Evolutionary conservation across 805 yeast species (phyloP).

Genomic region (Wickerhamomyces chaumierensis): DNA sequence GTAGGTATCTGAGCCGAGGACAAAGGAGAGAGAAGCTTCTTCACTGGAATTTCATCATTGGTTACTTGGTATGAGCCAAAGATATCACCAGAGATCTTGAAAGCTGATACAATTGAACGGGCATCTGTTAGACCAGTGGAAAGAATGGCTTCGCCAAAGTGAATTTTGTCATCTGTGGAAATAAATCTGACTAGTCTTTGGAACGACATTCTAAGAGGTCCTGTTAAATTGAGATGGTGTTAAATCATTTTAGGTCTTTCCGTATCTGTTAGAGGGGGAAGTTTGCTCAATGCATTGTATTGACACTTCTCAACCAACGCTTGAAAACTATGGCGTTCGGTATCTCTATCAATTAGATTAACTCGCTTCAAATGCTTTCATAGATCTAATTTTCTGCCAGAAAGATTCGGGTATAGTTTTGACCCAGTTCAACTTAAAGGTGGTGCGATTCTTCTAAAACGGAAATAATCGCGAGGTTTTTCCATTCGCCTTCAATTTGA

Average conservation of each 20-base stretch:
- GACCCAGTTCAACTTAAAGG: too few species aligned
- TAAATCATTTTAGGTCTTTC: too few species aligned
- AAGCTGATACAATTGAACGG: slow-evolving; percentile 28
- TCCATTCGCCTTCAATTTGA: background rate
- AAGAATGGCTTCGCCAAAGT: slow-evolving; percentile 39
- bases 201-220: background rate
- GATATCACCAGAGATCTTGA: slow-evolving; percentile 35
- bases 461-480: background rate
- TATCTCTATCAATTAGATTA: too few species aligned
- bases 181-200: slow-evolving; percentile 32
- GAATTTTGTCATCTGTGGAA: slow-evolving; percentile 29
- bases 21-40: slow-evolving; percentile 29
- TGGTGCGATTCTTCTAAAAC: background rate
- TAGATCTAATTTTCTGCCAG: background rate
- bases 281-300: too few species aligned
- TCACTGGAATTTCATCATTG: slow-evolving; percentile 22
- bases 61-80: slow-evolving; percentile 26
- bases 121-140: slow-evolving; percentile 24
- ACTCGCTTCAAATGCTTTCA: too few species aligned
- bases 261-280: too few species aligned
- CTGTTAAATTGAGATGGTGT: too few species aligned
- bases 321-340: too few species aligned
- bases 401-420: background rate
- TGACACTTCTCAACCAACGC: too few species aligned
- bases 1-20: slow-evolving; percentile 25